Evolutionary conservation across 2,329 filamentous ascomycete genomes (phyloP), one percentile per base, ranked within the genome.

Genomic region (Ophiostoma perfectum): DNA sequence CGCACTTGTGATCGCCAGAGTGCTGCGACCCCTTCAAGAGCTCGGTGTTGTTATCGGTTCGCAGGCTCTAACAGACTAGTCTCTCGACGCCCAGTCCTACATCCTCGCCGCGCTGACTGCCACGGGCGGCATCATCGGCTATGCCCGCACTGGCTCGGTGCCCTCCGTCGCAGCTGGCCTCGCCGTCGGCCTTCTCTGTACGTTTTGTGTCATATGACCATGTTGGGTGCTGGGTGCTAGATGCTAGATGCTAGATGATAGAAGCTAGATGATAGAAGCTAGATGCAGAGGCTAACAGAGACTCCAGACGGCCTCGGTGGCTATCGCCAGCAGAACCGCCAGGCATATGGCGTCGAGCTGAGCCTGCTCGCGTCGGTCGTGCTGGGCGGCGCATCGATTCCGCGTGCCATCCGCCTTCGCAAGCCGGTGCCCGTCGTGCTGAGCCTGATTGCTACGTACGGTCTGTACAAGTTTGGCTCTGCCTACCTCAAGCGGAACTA

Each of bases 281-380:
- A 27, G 27, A 27, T 27, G 27, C 27, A 27, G 27, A 49, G 12
- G 39, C 27, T 12, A 8, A 36, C 12, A 27, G 14, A 18, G 44
- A 5, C 11, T 38, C 1, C 14, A 62, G 58, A 99, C 79, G 88
- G 88, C 38, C 82, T 97, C 60, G 92, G 92, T 71, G 93, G 90
- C 72, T 88, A 91, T 75, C 90, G 93, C 70, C 88, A 97, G 71
- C 88, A 90, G 74, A 88, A 87, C 74, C 82, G 84, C 70, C 85
- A 92, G 77, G 77, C 90, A 3, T 97, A 95, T 78, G 95, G 94
- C 71, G 81, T 96, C 73, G 95, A 98, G 79, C 82, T 97, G 60
- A 91, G 90, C n/a, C 84, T 99, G 9, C 82, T 97, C 60, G 95
- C 95, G 4, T 96, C 92, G 0, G 75, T 92, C n/a, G 81, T 98